Evolutionary conservation across 345 rosid species (phyloP), one percentile per base, ranked within the genome.

Genomic region (Firmiana major): DNA sequence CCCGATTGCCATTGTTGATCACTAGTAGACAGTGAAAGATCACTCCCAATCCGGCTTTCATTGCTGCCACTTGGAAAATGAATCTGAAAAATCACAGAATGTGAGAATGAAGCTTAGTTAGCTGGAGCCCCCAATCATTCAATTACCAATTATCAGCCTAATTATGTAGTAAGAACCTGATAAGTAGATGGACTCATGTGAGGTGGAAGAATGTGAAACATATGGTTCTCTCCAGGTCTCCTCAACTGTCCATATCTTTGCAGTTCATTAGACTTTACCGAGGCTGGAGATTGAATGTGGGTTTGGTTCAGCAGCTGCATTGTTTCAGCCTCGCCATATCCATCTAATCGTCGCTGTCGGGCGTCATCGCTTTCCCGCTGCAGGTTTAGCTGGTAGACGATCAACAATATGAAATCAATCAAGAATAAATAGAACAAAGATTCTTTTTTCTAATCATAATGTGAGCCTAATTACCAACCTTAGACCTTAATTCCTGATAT

Each of bases 291-390:
- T 63, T 86, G 87, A 71, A 89, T 83, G 57, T 86, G 89, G 12
- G 88, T 82, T 79, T 86, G 93, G 84, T 87, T 87, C 46, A 87
- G 87, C 67, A 87, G 90, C 79, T 78, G 89, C 78, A 81, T 71
- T 38, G 91, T 82, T 71, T 90, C 93, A 1, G 85, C 80, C 77
- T 89, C 93, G 2, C 71, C 55, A 73, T 78, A 84, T 3, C 84
- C 81, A 31, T 84, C 86, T 8, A 19, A 31, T 76, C 76, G 75
- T 66, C 79, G 57, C 1, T 16, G 69, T 17, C 6, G 12, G 49
- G 75, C 78, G 70, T 6, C 72, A 8, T 84, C 72, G n/a, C 77
- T 72, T 78, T 83, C 84, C 64, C 76, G 80, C 80, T 70, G 77
- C 73, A 72, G 77, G 38, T 63, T 64, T 53, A 54, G 62, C 85